Evolutionary conservation across 2,329 filamentous ascomycete genomes (phyloP).

Genomic region (Aspergillus ustus): DNA sequence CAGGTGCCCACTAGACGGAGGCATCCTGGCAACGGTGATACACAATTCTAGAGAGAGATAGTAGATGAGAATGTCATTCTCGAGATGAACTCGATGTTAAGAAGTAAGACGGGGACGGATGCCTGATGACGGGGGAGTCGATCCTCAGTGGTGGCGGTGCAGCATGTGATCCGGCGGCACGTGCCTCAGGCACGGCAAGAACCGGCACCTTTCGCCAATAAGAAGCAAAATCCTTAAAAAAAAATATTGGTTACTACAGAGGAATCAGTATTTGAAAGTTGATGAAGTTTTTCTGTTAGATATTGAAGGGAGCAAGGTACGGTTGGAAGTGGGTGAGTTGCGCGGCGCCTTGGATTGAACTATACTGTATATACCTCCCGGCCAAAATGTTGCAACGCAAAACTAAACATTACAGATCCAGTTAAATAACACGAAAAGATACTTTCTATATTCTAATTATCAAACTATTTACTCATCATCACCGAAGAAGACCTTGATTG

Average conservation of each 20-base stretch:
- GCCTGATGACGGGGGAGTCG: slow-evolving; percentile 31
- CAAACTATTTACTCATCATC: slow-evolving; percentile 70
- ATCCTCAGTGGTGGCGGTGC: slow-evolving; percentile 29
- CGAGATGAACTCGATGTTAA: slow-evolving; percentile 20
- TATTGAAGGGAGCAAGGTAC: too few species aligned
- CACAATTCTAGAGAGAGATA: slow-evolving; percentile 13
- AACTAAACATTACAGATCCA: neutral
- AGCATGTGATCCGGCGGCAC: slow-evolving; percentile 28
- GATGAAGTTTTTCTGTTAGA: neutral
- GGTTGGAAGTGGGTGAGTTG: too few species aligned
- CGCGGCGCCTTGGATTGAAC: too few species aligned
- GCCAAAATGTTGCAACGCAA: too few species aligned
- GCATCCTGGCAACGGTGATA: slow-evolving; percentile 42
- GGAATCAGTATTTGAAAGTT: neutral
- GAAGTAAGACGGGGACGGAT: slow-evolving; percentile 24
- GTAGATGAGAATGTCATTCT: slow-evolving; percentile 26
- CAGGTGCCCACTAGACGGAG: slow-evolving; percentile 54
- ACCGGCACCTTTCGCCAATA: slow-evolving; percentile 4
- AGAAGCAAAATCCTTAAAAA: neutral
- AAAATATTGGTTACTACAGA: neutral
- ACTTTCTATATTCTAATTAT: slow-evolving; percentile 17
- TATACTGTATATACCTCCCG: too few species aligned
- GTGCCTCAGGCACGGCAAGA: slow-evolving; percentile 13
- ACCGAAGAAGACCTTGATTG: slow-evolving; percentile 79
- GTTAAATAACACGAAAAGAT: neutral